Evolutionary conservation across 306 rosid genomes (phyloP), one percentile per base, ranked within the genome.

Genomic region (Cyamopsis tetragonoloba): DNA sequence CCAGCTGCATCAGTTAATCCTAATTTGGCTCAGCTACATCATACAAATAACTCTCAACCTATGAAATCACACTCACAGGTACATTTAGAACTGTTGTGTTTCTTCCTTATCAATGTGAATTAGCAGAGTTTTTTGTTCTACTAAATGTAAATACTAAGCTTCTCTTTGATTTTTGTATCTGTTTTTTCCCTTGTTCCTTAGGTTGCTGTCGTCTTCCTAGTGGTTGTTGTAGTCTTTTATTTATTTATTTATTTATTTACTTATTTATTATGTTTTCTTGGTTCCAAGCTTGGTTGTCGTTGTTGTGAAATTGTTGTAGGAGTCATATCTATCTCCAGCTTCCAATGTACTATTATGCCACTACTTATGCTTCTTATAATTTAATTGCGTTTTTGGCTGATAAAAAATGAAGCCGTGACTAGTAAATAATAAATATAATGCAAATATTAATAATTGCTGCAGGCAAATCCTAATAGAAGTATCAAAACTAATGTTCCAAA

Each of bases 21-120:
- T 17, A 26, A 47, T 70, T 62, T 69, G 1, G 54, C 32, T 49
- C 83, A 77, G 62, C 71, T 37, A 3, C 76, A 70, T 47, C 80
- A 78, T 67, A 2, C 79, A 26, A 76, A 41, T 31, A 75, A 71
- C 82, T 48, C 58, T 38, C 85, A 84, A 73, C 66, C 85, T 58
- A 38, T 48, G 39, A 83, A 74, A 54, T 44, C 85, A 58, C 86
- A 76, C 48, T 31, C 83, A 13, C 88, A 83, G 95, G 98, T 93
- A 79, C 37, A 48, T 72, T 50, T 54, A 11, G 12, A 68, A 38
- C 18, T n/a, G 4, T 5, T 12, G 43, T 55, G 65, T 63, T 68
- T 62, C 27, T 72, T n/a, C 57, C 14, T 73, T 42, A 10, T 48
- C 41, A 31, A 24, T 38, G 9, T 32, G 41, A 41, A 50, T 66